Base-by-base conservation (phyloP, 129 eudicot species). In the Heracleum sosnowskyi region DNA sequence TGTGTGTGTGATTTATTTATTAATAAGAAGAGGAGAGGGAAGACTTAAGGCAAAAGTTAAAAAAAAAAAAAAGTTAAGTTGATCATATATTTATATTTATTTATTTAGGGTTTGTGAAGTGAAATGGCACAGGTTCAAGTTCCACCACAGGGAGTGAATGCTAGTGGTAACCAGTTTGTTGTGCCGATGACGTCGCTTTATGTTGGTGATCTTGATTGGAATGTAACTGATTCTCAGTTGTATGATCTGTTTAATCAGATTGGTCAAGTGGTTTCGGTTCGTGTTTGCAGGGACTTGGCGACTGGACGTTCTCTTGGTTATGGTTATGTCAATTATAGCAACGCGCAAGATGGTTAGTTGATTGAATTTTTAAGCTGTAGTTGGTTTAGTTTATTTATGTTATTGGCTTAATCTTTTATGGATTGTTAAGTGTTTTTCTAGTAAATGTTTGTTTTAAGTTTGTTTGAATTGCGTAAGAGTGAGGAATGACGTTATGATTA, bases 21-120 rank as follows among this genome's bases (percentile, higher is more conserved):
- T 40, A 88, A 91, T 86, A 91, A 91, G 77, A 83, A 89, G 89
- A 83, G 97, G 97, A 87, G 93, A 87, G 93, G 97, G 97, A 89
- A 85, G 92, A 72, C 26, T 53, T 17, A 72, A 51, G 76, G 60
- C 83, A 88, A 64, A 81, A 78, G 64, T 1, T 18, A 42, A 69
- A 76, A 60, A 76, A 75, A 80, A 80, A 78, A 64, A 37, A 37
- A 37, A 37, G 0, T 1, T n/a, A n/a, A 80, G 36, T 81, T 77
- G 39, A 31, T 53, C 71, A 66, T 78, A 87, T 80, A 78, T 34
- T 17, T 15, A n/a, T 37, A 39, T 10, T 36, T 71, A 3, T 60
- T 16, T 76, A 11, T 20, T 1, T 57, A 24, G 84, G 86, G 85
- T 81, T 88, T 84, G 53, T n/a, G 37, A 31, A 37, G 77, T 80